Conservation (phyloP, 257 asterid species). For the Cinchona pubescens region DNA sequence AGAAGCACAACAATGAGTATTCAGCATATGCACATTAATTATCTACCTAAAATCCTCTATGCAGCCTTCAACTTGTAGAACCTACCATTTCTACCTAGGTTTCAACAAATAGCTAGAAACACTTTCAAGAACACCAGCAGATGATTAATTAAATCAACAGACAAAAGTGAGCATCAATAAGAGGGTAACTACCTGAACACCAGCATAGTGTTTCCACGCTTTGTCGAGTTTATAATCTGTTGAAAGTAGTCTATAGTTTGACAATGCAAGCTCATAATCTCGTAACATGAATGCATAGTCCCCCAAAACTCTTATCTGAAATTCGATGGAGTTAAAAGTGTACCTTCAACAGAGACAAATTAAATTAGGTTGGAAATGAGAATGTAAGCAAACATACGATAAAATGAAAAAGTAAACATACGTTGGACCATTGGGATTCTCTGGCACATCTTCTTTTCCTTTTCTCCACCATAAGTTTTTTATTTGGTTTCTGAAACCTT, state of each 20-base stretch:
- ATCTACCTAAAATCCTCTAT: not conserved
- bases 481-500: slow-evolving; percentile 95
- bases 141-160: slow-evolving; percentile 21
- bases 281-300: slow-evolving; percentile 97
- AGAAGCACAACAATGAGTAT: not conserved
- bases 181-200: slow-evolving; percentile 68
- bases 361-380: slow-evolving; percentile 33
- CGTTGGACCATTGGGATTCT: slow-evolving; percentile 61
- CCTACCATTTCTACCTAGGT: not conserved
- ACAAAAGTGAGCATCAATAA: not conserved
- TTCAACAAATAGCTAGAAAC: not conserved
- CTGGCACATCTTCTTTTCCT: slow-evolving; percentile 90
- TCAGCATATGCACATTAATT: not conserved
- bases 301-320: slow-evolving; percentile 93
- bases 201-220: slow-evolving; percentile 95
- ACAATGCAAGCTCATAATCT: slow-evolving; percentile 95
- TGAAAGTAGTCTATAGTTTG: slow-evolving; percentile 91
- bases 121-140: slow-evolving; percentile 9
- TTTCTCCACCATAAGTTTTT: slow-evolving; percentile 99
- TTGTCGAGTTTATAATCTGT: slow-evolving; percentile 95
- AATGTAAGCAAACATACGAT: slow-evolving; percentile 25
- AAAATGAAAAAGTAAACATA: slow-evolving; percentile 36
- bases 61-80: slow-evolving; percentile 2
- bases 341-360: slow-evolving; percentile 60
- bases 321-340: slow-evolving; percentile 86